Base-by-base conservation (phyloP, 441 rosid genomes). In the Theobroma grandiflorum region DNA sequence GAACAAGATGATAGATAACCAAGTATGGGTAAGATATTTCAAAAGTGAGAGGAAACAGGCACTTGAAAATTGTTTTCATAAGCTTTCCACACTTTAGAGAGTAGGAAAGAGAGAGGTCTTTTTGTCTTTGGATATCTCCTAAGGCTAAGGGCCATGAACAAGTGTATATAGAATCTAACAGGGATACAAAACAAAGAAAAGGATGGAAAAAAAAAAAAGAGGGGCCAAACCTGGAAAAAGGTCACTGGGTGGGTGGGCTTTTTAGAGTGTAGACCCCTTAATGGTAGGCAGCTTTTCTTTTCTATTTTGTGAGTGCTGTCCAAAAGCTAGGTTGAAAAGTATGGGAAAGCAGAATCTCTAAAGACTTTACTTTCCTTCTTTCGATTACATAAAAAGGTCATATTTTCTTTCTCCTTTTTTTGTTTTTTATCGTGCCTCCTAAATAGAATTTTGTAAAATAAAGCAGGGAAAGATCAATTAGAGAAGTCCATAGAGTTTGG, bases 271-370 rank as follows among this genome's bases (percentile, higher is more conserved):
- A 79, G 81, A 86, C 80, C 82, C 83, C 87, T 80, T 81, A 77
- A 81, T 79, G 88, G 84, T 77, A 77, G 87, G 84, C 88, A 86
- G 65, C 84, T 81, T 80, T 87, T 78, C 49, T 65, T 72, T 70
- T 47, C 66, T 35, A 43, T 61, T 66, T 53, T 58, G 72, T 63
- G 76, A 76, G 84, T 84, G 87, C 72, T 78, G 76, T 83, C 82
- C 38, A 80, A 82, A 81, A 37, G 75, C 31, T 64, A 4, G 26
- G 74, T 81, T 81, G 68, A 84, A 81, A 83, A 78, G 83, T 64
- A 74, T 42, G 74, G 26, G 76, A 82, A 82, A 84, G 81, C 65
- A 79, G 81, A 79, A 82, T 82, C 77, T 80, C 33, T 52, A 12
- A 61, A 20, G 64, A 43, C 71, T 49, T 61, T 65, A 33, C 58